Conservation (phyloP, 78 protist genomes). For the Emiliania huxleyi region DNA sequence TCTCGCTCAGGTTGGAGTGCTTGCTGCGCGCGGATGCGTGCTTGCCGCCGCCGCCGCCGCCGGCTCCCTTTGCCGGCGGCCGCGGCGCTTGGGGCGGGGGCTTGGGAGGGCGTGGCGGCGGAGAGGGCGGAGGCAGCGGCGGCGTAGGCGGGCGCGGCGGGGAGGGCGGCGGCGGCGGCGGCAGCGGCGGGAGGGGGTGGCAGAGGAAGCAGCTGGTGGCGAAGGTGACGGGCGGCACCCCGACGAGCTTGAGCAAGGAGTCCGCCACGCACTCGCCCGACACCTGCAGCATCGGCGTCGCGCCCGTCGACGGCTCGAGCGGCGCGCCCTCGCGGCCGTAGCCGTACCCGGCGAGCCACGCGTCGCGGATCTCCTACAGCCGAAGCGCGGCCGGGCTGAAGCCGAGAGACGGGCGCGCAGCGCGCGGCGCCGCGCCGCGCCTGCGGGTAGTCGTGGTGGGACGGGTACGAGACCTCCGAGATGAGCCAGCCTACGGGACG, state of each 20-base stretch:
- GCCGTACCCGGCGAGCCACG: background rate
- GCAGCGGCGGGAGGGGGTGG: too few relatives aligned
- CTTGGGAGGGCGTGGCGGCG: too few relatives aligned
- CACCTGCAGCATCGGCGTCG: background rate
- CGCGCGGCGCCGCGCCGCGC: background rate
- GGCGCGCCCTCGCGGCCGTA: background rate
- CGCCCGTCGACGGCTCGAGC: background rate
- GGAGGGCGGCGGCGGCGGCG: too few relatives aligned
- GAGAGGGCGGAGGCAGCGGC: too few relatives aligned
- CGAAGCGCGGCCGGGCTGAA: background rate
- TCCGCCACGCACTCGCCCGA: background rate
- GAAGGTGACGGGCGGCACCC: background rate
- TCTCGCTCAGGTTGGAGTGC: too few relatives aligned
- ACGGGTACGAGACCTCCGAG: background rate
- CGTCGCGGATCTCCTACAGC: background rate
- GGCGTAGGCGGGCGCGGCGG: too few relatives aligned
- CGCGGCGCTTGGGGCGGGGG: too few relatives aligned
- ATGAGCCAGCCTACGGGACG: background rate
- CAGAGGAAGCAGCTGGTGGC: background rate
- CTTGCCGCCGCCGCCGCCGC: too few relatives aligned
- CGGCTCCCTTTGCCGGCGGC: too few relatives aligned
- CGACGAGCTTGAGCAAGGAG: background rate
- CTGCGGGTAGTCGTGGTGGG: background rate
- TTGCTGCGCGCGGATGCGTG: too few relatives aligned
- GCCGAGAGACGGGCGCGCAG: background rate